A percentile compares a stretch with the other conserved stretches of the same genome.
Conservation (phyloP, 441 rosid species). For the Erodium moschatum region DNA sequence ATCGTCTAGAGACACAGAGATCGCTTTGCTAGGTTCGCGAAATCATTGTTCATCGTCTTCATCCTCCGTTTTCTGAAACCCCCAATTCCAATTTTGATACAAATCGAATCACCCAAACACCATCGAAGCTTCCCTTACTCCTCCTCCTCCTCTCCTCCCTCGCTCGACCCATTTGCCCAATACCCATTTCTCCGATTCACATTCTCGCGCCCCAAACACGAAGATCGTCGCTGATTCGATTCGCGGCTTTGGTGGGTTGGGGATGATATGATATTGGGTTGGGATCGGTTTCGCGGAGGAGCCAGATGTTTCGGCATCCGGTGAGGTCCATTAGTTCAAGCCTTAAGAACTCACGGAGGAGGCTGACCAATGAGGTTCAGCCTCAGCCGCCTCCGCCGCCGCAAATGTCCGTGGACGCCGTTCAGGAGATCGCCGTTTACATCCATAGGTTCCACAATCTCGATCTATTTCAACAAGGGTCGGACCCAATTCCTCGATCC, state of each 20-base stretch:
- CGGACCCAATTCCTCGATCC: neutral
- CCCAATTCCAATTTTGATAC: neutral
- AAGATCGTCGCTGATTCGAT: neutral
- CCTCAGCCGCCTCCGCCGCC: neutral
- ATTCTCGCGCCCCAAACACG: neutral
- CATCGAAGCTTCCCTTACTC: neutral
- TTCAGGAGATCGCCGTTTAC: slow-evolving; percentile 6
- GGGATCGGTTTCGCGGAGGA: neutral
- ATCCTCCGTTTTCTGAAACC: neutral
- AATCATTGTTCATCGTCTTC: neutral
- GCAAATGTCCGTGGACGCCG: slow-evolving; percentile 2
- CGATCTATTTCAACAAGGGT: slow-evolving; percentile 5
- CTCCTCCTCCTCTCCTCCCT: no score
- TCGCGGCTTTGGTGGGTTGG: neutral
- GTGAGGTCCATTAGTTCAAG: neutral
- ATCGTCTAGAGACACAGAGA: neutral
- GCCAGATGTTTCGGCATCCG: slow-evolving; percentile 6
- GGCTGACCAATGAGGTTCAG: slow-evolving; percentile 3
- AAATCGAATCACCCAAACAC: no score
- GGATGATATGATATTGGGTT: neutral
- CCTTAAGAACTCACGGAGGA: neutral
- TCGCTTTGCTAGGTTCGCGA: neutral
- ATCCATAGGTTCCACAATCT: slow-evolving; percentile 8
- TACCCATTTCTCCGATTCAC: neutral
- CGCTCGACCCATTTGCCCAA: neutral